Base-by-base conservation (phyloP, 331 rosid genomes). In the Acacia concinna region DNA sequence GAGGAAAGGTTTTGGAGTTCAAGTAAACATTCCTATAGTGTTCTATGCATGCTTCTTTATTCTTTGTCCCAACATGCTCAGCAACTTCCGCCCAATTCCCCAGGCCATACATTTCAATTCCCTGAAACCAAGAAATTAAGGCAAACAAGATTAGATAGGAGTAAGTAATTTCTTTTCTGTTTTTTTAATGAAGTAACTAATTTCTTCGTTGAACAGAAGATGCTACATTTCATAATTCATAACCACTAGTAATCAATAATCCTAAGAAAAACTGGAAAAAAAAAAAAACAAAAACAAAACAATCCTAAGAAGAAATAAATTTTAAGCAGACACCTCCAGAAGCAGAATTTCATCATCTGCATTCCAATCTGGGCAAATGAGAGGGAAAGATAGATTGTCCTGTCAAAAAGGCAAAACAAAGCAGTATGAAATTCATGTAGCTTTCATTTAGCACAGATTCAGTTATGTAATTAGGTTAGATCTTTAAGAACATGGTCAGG, bases 61-160 rank as follows among this genome's bases (percentile, higher is more conserved):
- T 91, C 91, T 96, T 96, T 30, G 98, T 96, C 70, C 99, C 99
- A 71, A 96, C 99, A 83, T 96, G 99, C 93, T 93, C 99, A 25
- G 98, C 99, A 86, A 96, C 93, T 86, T 96, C 99, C 74, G 94
- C 32, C 99, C 98, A 96, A 82, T 93, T 96, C 85, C 99, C 95
- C 85, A 93, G 70, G 83, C 99, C 99, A 84, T 96, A 96, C 97
- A 96, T 96, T 88, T 96, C 99, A 51, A 88, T 93, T 43, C 97
- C 99, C 97, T 93, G 73, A 79, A 79, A 79, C 62, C 52, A 79
- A 69, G 38, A 85, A 40, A 60, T 57, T 32, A n/a, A 79, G 23
- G 25, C 63, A 69, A 81, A 38, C 68, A 75, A 81, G 1, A 59
- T 74, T 25, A 35, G 51, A 69, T 65, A 40, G 11, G 56, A 70